phyloP scores from a whole-genome alignment of 208 protist species.

The Acanthamoeba lugdunensis region DNA sequence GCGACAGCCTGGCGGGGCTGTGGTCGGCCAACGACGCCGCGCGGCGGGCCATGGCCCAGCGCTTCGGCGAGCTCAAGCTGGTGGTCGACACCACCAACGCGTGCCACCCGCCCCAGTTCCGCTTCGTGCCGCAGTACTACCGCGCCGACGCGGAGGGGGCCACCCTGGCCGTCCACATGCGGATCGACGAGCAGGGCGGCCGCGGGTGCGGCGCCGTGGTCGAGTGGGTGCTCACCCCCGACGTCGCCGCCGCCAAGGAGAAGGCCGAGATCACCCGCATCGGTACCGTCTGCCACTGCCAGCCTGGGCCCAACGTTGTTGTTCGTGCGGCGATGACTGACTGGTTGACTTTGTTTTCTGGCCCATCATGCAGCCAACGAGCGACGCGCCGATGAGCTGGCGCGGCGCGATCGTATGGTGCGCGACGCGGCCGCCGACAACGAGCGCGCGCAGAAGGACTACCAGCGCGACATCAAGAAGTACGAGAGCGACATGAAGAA shows the following conservation, averaged over 20 bases:
- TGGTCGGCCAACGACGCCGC: background rate
- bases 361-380: background rate
- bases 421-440: background rate
- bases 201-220: background rate
- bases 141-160: background rate
- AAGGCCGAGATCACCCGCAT: background rate
- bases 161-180: background rate
- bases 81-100: background rate
- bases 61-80: background rate
- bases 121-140: background rate
- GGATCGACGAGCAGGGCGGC: background rate
- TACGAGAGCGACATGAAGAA: slow-evolving; percentile 9
- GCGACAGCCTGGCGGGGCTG: background rate
- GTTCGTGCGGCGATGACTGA: background rate
- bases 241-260: slow-evolving; percentile 9
- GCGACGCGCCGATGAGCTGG: background rate
- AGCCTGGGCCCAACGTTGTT: background rate
- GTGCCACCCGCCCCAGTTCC: background rate
- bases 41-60: background rate
- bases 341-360: background rate
- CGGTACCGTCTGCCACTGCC: background rate
- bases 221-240: slow-evolving; percentile 17
- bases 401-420: background rate
- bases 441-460: background rate
- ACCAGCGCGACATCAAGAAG: background rate